Evolutionary conservation across 2,329 filamentous ascomycete species (phyloP).

Genomic region (Pseudohalonectria lignicola): DNA sequence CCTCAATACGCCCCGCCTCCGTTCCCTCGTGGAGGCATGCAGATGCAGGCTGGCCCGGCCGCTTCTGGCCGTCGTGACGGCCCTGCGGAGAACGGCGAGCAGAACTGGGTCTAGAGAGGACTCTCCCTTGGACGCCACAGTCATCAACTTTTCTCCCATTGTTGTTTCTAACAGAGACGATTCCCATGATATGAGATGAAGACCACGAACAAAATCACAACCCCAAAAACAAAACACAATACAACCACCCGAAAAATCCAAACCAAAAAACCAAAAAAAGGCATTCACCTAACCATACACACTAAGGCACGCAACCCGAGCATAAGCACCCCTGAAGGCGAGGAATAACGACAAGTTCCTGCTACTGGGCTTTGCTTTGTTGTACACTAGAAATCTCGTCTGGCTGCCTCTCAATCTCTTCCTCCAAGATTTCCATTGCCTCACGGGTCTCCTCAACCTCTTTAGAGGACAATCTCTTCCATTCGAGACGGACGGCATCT

Average conservation of each 20-base stretch:
- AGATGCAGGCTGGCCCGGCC: slow-evolving; percentile 5
- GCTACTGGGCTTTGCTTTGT: slow-evolving; percentile 2
- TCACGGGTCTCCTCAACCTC: no score
- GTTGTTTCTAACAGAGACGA: neutral
- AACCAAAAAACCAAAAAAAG: no score
- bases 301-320: neutral
- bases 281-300: neutral
- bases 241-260: no score
- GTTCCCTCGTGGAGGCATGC: slow-evolving; percentile 5
- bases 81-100: slow-evolving; percentile 14
- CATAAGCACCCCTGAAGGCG: neutral
- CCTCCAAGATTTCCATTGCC: no score
- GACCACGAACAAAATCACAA: no score
- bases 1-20: slow-evolving; percentile 9
- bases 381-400: slow-evolving; percentile 3
- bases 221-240: no score
- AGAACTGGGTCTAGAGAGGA: slow-evolving; percentile 11
- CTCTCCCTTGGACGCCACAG: neutral
- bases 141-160: neutral
- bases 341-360: neutral
- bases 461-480: no score
- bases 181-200: neutral
- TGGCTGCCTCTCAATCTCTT: no score
- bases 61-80: slow-evolving; percentile 7
- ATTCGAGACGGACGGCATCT: no score